A percentile compares a stretch with the other conserved stretches of the same genome.
Conservation (phyloP, 345 rosid genomes). For the Cardiospermum halicacabum region DNA sequence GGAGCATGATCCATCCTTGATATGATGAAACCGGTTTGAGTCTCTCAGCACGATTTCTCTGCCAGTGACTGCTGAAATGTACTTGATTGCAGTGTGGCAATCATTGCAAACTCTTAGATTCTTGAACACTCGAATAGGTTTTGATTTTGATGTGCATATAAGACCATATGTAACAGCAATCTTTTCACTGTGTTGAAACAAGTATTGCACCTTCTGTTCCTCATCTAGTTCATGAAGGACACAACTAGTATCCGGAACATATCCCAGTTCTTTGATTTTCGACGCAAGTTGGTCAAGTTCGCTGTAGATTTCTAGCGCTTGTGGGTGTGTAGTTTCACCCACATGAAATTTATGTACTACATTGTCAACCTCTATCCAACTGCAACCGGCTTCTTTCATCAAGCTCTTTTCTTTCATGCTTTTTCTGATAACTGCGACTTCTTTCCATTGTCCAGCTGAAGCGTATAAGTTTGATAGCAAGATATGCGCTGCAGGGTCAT, state of each 20-base stretch:
- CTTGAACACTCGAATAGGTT: constrained; percentile 64
- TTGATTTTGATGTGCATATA: constrained; percentile 42
- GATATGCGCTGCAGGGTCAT: constrained; percentile 64
- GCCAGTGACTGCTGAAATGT: constrained; percentile 39
- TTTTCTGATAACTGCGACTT: constrained; percentile 46
- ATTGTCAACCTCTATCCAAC: constrained; percentile 72
- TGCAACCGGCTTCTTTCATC: constrained; percentile 72
- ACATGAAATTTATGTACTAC: constrained; percentile 62
- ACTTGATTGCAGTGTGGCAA: constrained; percentile 69
- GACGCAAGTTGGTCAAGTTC: constrained; percentile 41
- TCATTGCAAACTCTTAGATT: constrained; percentile 68
- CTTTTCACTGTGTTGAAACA: constrained; percentile 78
- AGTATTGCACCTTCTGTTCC: constrained; percentile 51
- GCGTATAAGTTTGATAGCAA: constrained; percentile 69
- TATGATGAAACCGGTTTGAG: constrained; percentile 74
- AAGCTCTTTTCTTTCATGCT: constrained; percentile 55
- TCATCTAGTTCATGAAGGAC: constrained; percentile 70
- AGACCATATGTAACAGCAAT: constrained; percentile 71
- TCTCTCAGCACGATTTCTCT: constrained; percentile 74
- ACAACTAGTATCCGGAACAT: constrained; percentile 59
- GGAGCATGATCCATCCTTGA: constrained; percentile 68
- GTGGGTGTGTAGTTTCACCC: constrained; percentile 63
- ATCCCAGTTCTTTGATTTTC: constrained; percentile 54
- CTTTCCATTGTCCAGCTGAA: constrained; percentile 62
- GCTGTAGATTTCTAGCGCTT: constrained; percentile 32